Base-by-base conservation (phyloP, 2,329 filamentous ascomycete genomes). In the Bisporella sp. region DNA sequence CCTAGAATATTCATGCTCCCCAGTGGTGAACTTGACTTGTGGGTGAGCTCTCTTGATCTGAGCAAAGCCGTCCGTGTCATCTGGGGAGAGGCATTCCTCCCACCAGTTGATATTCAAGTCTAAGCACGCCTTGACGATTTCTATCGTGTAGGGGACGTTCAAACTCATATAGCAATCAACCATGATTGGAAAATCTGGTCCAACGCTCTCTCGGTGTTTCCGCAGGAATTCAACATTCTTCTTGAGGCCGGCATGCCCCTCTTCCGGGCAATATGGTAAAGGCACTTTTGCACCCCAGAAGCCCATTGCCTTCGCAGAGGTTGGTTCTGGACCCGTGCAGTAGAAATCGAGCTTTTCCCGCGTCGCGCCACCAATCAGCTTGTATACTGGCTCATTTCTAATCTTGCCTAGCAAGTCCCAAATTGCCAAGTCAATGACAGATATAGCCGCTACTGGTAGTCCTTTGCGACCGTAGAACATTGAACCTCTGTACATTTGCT, bases 401-500 rank as follows among this genome's bases (percentile, higher is more conserved):
- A 96, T 79, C 75, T 96, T 96, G 58, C 91, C 91, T 5, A 95
- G 73, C 41, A 96, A 75, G 73, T 96, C 91, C 91, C 91, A 96
- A 40, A 96, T 71, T 4, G 91, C 91, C 41, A 96, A 78, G 64
- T 96, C 91, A 63, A 96, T 93, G 57, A 96, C 91, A 2, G 89
- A 95, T 64, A 96, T 96, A 63, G 95, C 85, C 48, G 91, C 91
- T 8, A 92, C 80, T 2, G 91, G 87, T 1, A 96, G 81, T 44
- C 91, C 91, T 69, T 96, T 96, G 59, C 91, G 85, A 54, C 91
- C 91, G 65, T 96, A 96, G 75, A 96, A 96, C 88, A 96, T 95
- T 59, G 89, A 95, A 2, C 79, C 87, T 53, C 90, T 84, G 74
- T 96, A 96, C 91, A 96, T 96, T 68, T 95, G 89, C 73, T 96